Conservation (phyloP, 805 yeast genomes). For the Schwanniomyces sp. region DNA sequence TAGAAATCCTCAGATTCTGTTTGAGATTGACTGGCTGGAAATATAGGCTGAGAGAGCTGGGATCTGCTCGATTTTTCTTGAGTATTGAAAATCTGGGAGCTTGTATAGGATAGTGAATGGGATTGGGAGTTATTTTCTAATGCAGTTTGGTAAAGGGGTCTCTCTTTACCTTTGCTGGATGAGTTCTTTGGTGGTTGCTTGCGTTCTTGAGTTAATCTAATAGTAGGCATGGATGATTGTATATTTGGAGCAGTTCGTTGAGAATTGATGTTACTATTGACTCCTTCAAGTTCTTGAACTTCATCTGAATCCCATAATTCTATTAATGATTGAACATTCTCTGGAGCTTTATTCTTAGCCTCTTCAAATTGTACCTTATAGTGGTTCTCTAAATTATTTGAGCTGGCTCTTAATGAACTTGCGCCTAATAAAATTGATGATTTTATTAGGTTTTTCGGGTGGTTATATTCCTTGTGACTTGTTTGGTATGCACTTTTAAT, state of each 20-base stretch:
- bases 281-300: conserved; percentile 2
- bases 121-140: background rate
- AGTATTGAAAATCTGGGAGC: background rate
- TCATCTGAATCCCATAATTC: conserved; percentile 14
- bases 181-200: background rate
- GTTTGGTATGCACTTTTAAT: conserved; percentile 4
- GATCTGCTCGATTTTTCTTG: background rate
- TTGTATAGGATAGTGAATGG: background rate
- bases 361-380: conserved; percentile 2
- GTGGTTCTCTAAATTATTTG: conserved; percentile 2
- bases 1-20: background rate
- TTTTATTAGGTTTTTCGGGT: conserved; percentile 2
- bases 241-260: conserved; percentile 3
- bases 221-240: conserved; percentile 16
- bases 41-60: background rate
- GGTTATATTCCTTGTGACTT: conserved; percentile 6
- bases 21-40: background rate
- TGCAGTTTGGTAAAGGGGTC: background rate
- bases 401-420: conserved; percentile 11
- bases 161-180: background rate
- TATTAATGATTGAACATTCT: conserved; percentile 7
- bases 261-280: conserved; percentile 4
- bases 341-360: conserved; percentile 5
- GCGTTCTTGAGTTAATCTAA: conserved; percentile 10
- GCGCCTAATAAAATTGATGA: conserved; percentile 10